Conservation (phyloP, 495 filamentous ascomycete species). For the Filosporella fistucella region DNA sequence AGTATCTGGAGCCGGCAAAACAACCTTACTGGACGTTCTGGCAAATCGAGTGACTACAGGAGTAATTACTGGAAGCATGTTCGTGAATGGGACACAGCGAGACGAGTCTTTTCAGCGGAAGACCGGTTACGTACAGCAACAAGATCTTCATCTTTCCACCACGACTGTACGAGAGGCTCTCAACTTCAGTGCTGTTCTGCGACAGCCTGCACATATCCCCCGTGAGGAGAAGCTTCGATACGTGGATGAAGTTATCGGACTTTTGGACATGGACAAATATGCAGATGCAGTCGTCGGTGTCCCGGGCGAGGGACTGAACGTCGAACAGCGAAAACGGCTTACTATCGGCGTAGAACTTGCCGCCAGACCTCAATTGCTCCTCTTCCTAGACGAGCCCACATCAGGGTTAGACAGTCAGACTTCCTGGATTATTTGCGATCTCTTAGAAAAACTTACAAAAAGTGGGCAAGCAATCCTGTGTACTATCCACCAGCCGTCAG, state of each 20-base stretch:
- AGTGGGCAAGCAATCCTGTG: too few species aligned
- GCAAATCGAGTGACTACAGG: conserved; percentile 79
- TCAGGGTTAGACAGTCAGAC: conserved; percentile 78
- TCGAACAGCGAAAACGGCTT: conserved; percentile 84
- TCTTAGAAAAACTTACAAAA: too few species aligned
- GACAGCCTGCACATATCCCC: conserved; percentile 70
- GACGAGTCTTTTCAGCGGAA: conserved; percentile 84
- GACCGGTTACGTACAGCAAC: conserved; percentile 92
- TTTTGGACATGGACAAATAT: conserved; percentile 83
- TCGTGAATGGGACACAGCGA: conserved; percentile 71
- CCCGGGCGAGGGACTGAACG: conserved; percentile 80
- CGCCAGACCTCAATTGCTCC: conserved; percentile 77
- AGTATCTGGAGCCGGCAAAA: conserved; percentile 66
- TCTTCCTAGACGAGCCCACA: conserved; percentile 90
- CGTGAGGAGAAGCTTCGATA: conserved; percentile 76
- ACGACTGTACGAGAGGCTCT: conserved; percentile 84
- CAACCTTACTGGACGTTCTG: conserved; percentile 62
- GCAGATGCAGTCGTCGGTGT: conserved; percentile 86
- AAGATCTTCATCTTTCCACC: conserved; percentile 84
- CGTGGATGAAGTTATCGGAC: conserved; percentile 84
- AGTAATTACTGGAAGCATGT: conserved; percentile 74
- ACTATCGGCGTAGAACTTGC: conserved; percentile 91
- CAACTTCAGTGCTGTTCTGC: conserved; percentile 76
- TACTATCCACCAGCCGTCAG: too few species aligned
- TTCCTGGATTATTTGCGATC: too few species aligned